Evolutionary conservation across 345 rosid genomes (phyloP).

Genomic region (Gossypium sturtianum): DNA sequence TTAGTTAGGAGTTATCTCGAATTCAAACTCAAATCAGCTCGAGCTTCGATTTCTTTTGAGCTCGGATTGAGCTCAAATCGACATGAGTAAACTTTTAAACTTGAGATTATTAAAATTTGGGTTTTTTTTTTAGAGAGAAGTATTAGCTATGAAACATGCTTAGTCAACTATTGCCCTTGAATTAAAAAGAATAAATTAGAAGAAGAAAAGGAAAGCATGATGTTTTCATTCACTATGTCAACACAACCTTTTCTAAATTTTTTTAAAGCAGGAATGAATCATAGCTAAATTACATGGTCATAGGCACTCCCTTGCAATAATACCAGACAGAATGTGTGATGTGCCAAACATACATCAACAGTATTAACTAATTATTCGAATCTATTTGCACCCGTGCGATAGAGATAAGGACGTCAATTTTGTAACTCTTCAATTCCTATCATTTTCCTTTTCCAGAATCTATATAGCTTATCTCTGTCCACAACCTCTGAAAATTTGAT

Average conservation of each 20-base stretch:
- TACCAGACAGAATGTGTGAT: slow-evolving; percentile 1
- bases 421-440: neutral
- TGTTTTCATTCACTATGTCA: neutral
- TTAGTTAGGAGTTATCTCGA: no score
- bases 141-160: neutral
- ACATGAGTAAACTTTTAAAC: no score
- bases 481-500: neutral
- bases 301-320: neutral
- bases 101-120: neutral
- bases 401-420: neutral
- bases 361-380: neutral
- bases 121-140: neutral
- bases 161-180: neutral
- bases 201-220: neutral
- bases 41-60: no score
- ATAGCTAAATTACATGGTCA: neutral
- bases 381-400: neutral
- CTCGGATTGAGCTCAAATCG: no score
- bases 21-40: no score
- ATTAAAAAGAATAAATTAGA: neutral
- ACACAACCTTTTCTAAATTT: neutral
- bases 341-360: neutral
- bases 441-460: neutral
- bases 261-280: neutral
- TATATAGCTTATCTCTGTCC: neutral